These are phyloP conservation scores for Orbilia javanica DNA, from an alignment of 2,329 filamentous ascomycete genomes.

Conservation along the genomic window DNA sequence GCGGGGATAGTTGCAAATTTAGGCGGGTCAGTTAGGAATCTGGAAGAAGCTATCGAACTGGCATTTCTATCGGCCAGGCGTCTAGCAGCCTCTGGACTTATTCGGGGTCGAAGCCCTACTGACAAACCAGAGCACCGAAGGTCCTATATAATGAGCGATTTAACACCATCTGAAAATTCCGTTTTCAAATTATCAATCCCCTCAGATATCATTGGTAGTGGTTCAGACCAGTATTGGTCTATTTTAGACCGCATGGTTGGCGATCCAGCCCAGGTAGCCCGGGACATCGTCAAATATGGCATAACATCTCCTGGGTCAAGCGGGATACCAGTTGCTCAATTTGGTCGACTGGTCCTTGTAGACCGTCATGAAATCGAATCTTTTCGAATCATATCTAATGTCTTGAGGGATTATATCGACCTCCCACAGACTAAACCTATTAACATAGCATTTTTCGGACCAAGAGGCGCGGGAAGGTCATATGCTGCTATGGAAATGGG, in stretches of 20 bases:
- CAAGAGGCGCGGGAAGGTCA: slow-evolving; percentile 34
- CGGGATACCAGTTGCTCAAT: slow-evolving; percentile 40
- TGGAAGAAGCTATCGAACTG: slow-evolving; percentile 38
- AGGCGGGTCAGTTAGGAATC: slow-evolving; percentile 12
- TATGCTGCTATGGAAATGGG: slow-evolving; percentile 39
- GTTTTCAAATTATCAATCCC: slow-evolving; percentile 43
- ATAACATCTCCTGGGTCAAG: slow-evolving; percentile 14
- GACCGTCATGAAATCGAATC: slow-evolving; percentile 52
- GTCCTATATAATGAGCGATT: slow-evolving; percentile 13
- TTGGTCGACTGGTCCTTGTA: slow-evolving; percentile 35
- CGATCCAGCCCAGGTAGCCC: slow-evolving; percentile 38
- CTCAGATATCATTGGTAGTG: slow-evolving; percentile 42
- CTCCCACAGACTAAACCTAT: slow-evolving; percentile 43
- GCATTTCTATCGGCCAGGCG: slow-evolving; percentile 26
- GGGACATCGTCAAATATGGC: slow-evolving; percentile 33
- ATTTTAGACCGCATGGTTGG: slow-evolving; percentile 44
- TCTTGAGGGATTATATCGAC: slow-evolving; percentile 42
- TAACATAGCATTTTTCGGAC: slow-evolving; percentile 41
- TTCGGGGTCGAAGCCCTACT: neutral
- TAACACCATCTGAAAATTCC: neutral
- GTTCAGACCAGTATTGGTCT: slow-evolving; percentile 40
- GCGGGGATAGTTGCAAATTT: slow-evolving; percentile 30
- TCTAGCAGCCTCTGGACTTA: slow-evolving; percentile 25
- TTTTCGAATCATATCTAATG: slow-evolving; percentile 42
- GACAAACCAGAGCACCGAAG: slow-evolving; percentile 14